Evolutionary conservation across 305 asterid genomes (phyloP).

Genomic region (Solanum aculeatissimum): DNA sequence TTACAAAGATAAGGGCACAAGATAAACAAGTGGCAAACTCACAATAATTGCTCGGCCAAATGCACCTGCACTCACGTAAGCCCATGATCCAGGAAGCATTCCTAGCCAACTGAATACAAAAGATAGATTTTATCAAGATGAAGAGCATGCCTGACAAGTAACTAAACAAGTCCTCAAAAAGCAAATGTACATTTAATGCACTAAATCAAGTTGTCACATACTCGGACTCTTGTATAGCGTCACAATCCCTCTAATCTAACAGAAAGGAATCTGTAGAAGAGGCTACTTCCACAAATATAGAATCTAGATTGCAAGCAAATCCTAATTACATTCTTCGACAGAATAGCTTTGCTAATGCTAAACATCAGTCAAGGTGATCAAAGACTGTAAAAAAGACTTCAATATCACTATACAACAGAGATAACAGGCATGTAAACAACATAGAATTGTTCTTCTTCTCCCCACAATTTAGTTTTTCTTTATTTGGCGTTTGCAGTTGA

Average conservation of each 20-base stretch:
- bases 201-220: background rate
- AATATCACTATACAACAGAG: background rate
- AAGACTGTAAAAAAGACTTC: background rate
- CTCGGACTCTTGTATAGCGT: background rate
- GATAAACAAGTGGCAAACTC: slow-evolving; percentile 16
- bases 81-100: slow-evolving; percentile 99
- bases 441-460: background rate
- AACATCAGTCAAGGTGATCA: background rate
- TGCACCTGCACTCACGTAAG: slow-evolving; percentile 96
- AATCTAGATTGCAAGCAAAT: background rate
- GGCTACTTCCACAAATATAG: background rate
- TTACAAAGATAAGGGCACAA: background rate
- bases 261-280: background rate
- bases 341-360: background rate
- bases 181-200: background rate
- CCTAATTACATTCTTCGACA: background rate
- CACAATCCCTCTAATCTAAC: background rate
- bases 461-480: background rate
- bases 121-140: background rate
- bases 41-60: slow-evolving; percentile 90
- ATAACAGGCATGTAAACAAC: background rate
- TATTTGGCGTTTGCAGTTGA: background rate
- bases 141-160: background rate
- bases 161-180: background rate
- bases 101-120: slow-evolving; percentile 76